Evolutionary conservation across 441 rosid species (phyloP), one percentile per base, ranked within the genome.

Genomic region (Adansonia rubrostipa): DNA sequence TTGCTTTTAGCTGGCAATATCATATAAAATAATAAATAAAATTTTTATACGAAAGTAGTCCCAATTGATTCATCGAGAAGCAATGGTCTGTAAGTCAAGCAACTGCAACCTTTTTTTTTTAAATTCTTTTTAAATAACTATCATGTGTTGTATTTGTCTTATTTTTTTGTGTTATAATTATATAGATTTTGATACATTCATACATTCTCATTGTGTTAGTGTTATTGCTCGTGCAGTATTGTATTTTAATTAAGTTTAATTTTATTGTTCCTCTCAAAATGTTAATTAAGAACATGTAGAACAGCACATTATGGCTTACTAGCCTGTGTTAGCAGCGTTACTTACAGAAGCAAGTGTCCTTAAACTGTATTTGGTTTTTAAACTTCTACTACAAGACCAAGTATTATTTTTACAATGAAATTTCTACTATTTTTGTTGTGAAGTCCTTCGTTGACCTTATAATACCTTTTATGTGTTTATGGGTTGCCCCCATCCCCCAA

Each of bases 401-500:
- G 28, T 53, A 53, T 36, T 62, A 69, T 54, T 36, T 28, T 63
- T 76, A 72, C 60, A 22, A 47, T 53, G 47, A 51, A 45, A 54
- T 65, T 13, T 54, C 50, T 56, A 54, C 44, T 74, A 9, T 17
- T 76, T 33, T 28, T 17, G 33, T 28, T 28, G 33, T 28, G 33
- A 28, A 28, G 33, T 28, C 33, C 33, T 28, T 57, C 42, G 24
- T 57, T 69, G 66, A 78, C 33, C 75, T 74, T 33, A 62, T 69
- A 71, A 51, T 53, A n/a, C 47, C 33, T 71, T 28, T 71, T 1
- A 71, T 53, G 47, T 71, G 8, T 53, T 28, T n/a, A 53, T 53
- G 24, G 36, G 45, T 17, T 82, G 58, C 77, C 42, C 78, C 33
- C 33, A 28, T 28, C 66, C 65, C 71, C 56, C 54, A 71, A 50